These are phyloP conservation scores for Cudoniella acicularis DNA, from an alignment of 495 filamentous ascomycete species.

Conservation along the genomic window DNA sequence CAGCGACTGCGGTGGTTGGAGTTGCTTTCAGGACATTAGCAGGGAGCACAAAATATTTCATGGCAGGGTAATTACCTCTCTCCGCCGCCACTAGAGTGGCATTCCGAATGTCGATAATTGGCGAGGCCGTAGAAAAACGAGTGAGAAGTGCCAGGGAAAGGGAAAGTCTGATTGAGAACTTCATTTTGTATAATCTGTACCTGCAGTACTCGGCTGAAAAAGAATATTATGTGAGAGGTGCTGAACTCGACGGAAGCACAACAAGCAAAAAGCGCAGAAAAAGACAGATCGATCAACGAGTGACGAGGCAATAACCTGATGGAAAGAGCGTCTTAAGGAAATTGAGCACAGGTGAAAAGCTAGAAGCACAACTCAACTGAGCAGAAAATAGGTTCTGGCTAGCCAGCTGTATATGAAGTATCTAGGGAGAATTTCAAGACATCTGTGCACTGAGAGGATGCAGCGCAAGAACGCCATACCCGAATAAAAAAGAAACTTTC, in stretches of 20 bases:
- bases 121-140: not conserved
- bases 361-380: no score
- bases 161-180: not conserved
- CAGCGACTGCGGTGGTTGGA: conserved; percentile 27
- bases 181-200: not conserved
- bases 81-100: not conserved
- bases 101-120: not conserved
- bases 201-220: not conserved
- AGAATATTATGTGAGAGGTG: not conserved
- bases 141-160: not conserved
- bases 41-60: not conserved
- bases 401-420: no score
- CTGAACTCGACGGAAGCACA: not conserved
- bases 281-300: not conserved
- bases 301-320: not conserved
- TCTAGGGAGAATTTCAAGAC: no score
- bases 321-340: no score
- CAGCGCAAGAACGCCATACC: no score
- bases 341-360: no score
- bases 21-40: conserved; percentile 6
- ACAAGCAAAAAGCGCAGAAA: not conserved
- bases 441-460: no score
- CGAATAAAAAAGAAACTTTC: no score
- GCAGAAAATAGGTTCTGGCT: no score
- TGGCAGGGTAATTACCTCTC: not conserved